Evolutionary conservation across 345 rosid species (phyloP), one percentile per base, ranked within the genome.

Genomic region (Boechera retrofracta): DNA sequence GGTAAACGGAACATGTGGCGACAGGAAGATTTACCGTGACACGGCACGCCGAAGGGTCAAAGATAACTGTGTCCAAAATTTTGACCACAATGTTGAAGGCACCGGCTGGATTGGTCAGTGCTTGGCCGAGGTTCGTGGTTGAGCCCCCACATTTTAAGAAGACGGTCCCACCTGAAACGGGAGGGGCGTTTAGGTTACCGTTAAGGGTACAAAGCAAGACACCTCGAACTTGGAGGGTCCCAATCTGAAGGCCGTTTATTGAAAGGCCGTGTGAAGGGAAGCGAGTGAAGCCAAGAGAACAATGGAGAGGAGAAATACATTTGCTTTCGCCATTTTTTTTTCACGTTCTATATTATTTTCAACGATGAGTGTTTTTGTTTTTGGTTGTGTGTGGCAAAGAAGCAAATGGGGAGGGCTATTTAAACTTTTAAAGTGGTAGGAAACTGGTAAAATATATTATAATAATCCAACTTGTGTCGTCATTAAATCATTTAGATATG

Each of bases 211-310:
- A 59, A 16, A 45, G 64, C 15, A 36, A 4, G 45, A 36, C 45
- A 59, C 64, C 64, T 35, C 5, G 64, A 59, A 59, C 45, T n/a
- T 5, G 2, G 44, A 59, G 0, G 7, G 45, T 18, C 1, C 64
- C 4, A 59, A 59, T 59, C 36, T 2, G 45, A 1, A 16, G 64
- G 45, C 45, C 29, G 29, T 59, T 36, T 18, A 59, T 8, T 2
- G 36, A 2, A 59, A 59, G 64, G 7, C 67, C 56, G 16, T 71
- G 26, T 4, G 75, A 58, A 13, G n/a, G 66, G 38, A 49, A 48
- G 36, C 53, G 47, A 59, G 38, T 33, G 56, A 58, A 44, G 75
- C 75, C 24, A 48, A 47, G 35, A 59, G 49, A 33, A 71, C 31
- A 32, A 71, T 71, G n/a, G 48, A 71, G 48, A 59, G 53, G 36